Base-by-base conservation (phyloP, 176 grass and related monocot species). In the Triticum turgidum region DNA sequence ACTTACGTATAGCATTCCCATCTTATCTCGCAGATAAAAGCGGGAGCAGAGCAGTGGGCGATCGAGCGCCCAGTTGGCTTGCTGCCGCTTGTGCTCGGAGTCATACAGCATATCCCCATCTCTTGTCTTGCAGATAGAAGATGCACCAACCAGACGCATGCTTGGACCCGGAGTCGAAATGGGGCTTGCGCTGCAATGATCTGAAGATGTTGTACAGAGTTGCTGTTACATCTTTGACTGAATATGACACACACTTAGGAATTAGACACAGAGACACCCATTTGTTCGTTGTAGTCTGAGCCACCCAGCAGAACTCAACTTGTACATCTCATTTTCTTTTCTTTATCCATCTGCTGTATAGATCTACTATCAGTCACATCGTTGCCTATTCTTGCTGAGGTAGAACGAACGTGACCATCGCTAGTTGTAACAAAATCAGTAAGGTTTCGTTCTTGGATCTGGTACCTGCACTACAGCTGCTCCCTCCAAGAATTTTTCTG, bases 1-100 rank as follows among this genome's bases (percentile, higher is more conserved):
- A 42, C 33, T 80, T 58, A 35, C 13, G 49, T 1, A 52, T 20
- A 77, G 7, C 42, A 44, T 64, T 9, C 7, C 9, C 8, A 63
- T 78, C 17, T 82, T 62, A 69, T 87, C 47, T 81, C 54, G 77
- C 89, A 91, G 89, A 41, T 75, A 87, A 32, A 85, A 66, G 65
- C 2, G 20, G 65, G 45, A 70, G 64, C 18, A n/a, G 27, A 69
- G 65, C 45, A 18, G 13, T 15, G 49, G 49, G 49, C 49, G 14
- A 52, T 17, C 13, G 14, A 52, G 49, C 13, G 49, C 5, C 14
- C 14, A 17, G 49, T 52, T 52, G 17, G 72, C 30, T 78, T 86
- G 52, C 22, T 72, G 54, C 72, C 61, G 78, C 73, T 72, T 49
- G 21, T 52, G 79, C 3, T 80, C 45, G 14, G 38, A 24, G 8